A percentile compares a stretch with the other conserved stretches of the same genome.
Evolutionary conservation across 148 eudicot species (phyloP).

Genomic region (Silene uniflora): DNA sequence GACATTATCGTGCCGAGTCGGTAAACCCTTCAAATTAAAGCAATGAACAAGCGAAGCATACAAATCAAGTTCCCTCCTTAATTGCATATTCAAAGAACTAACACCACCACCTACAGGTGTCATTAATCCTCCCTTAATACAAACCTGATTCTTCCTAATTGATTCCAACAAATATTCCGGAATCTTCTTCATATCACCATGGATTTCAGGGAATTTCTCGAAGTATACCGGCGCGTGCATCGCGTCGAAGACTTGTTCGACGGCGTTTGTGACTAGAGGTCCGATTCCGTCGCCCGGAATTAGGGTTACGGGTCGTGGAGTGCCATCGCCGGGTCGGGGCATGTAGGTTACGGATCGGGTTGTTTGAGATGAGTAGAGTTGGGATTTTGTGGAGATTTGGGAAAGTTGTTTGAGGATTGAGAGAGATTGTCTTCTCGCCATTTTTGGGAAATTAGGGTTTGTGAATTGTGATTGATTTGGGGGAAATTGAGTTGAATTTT

Average conservation of each 20-base stretch:
- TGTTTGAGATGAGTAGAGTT: not conserved
- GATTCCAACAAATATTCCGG: conserved; percentile 55
- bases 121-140: conserved; percentile 64
- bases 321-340: conserved; percentile 86
- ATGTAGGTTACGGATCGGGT: conserved; percentile 75
- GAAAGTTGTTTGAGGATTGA: conserved; percentile 34
- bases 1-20: conserved; percentile 60
- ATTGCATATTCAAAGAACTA: conserved; percentile 55
- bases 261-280: conserved; percentile 72
- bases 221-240: conserved; percentile 81
- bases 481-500: not conserved
- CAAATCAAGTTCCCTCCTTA: conserved; percentile 70
- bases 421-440: conserved; percentile 44
- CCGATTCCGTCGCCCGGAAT: conserved; percentile 89
- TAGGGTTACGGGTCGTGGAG: conserved; percentile 58
- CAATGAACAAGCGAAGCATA: conserved; percentile 71
- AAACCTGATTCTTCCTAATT: conserved; percentile 56
- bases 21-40: conserved; percentile 57
- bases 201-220: conserved; percentile 51
- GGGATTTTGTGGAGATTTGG: not conserved
- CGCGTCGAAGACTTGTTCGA: conserved; percentile 63
- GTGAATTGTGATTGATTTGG: not conserved
- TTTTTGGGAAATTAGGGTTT: not conserved
- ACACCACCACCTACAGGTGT: conserved; percentile 88
- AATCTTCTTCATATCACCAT: conserved; percentile 56